phyloP scores from a whole-genome alignment of 495 filamentous ascomycete genomes.

The Hypoxylon subgilvum region DNA sequence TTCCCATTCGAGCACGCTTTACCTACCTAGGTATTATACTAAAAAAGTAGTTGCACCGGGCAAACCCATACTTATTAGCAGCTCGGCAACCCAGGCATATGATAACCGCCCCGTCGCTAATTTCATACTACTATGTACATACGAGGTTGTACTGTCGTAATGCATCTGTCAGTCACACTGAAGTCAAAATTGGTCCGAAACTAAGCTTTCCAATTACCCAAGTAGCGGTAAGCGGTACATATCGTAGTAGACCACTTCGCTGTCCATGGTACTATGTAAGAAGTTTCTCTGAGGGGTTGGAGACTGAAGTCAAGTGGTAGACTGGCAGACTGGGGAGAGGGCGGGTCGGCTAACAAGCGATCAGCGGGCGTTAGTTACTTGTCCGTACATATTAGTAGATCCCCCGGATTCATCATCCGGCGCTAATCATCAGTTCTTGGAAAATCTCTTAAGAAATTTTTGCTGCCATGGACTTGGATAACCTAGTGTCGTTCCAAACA shows the following conservation, averaged over 20 bases:
- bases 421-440: background rate
- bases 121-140: slow-evolving; percentile 1
- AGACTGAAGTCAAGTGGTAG: no score
- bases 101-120: background rate
- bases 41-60: no score
- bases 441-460: background rate
- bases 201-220: background rate
- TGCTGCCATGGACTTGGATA: slow-evolving; percentile 8
- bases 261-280: background rate
- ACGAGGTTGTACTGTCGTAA: background rate
- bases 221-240: slow-evolving; percentile 4
- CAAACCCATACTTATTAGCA: no score
- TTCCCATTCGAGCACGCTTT: no score
- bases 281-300: no score
- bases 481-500: background rate
- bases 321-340: no score
- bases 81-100: background rate
- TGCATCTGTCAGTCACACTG: no score
- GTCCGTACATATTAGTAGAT: background rate
- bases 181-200: background rate
- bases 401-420: slow-evolving; percentile 2
- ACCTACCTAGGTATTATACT: no score
- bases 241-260: background rate
- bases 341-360: background rate
- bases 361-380: background rate